Evolutionary conservation across 495 filamentous ascomycete species (phyloP), one percentile per base, ranked within the genome.

Genomic region (Mytilinidion resinicola): DNA sequence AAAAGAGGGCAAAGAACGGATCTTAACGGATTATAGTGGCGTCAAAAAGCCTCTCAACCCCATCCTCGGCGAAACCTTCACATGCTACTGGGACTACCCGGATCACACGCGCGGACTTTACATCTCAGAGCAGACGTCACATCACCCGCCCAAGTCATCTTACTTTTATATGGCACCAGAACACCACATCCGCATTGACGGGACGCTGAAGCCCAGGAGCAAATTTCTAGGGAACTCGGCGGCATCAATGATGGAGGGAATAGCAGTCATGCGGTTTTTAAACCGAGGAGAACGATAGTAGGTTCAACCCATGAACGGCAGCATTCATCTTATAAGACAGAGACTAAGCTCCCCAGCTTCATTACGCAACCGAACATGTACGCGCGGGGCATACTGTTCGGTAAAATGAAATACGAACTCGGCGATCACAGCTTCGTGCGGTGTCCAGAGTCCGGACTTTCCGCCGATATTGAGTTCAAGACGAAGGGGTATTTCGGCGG

Each of bases 331-430:
- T 21, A 17, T 47, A 49, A 61, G 46, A 64, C 41, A 20, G 12
- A 42, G 15, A 38, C n/a, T 19, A 37, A 15, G 33, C n/a, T 33
- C 8, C 5, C 12, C 54, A 92, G 88, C 72, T 86, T 92, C 64
- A 70, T 96, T 53, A 96, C 93, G 0, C 93, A 99, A 69, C 93
- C 93, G 7, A 99, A 99, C 72, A 99, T 99, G 91, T 99, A 99
- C 72, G 95, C 92, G 37, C 83, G 93, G 55, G 93, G 93, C 21
- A 97, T 99, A 55, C 76, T 99, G 11, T 96, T 99, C 67, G 93
- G 93, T 19, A 97, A 96, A 73, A 97, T 99, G 93, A 96, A 96
- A 72, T 99, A 97, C 73, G 93, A 99, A 74, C 81, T 99, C 17
- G 93, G 93, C 38, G 93, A 99, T 70, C 91, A 96, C 75, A 95